Evolutionary conservation across 352 stramenopile species (phyloP), one percentile per base, ranked within the genome.

Genomic region (Lagenidium giganteum): DNA sequence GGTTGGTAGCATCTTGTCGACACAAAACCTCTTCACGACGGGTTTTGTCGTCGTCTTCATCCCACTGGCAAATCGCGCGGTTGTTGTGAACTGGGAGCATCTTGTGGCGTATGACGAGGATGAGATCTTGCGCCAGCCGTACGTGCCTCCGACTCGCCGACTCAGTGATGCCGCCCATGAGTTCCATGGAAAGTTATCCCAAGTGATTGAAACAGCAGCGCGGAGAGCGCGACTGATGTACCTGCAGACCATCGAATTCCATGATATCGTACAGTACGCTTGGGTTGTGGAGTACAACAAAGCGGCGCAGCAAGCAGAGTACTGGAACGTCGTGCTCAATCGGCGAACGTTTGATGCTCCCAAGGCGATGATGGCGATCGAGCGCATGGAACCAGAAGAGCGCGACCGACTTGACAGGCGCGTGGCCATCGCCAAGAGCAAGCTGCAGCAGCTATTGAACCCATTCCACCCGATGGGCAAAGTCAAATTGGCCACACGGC

Each of bases 251-350:
- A 63, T 84, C 45, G 76, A 86, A 47, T 89, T 82, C 40, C 64
- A 76, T 17, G 69, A 78, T n/a, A 66, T 89, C 23, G 46, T 57
- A n/a, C 67, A 75, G 21, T 81, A 75, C 32, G 73, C 77, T 5
- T 89, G 77, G 77, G 60, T 87, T 5, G 68, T 69, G 9, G 73
- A 86, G 18, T 81, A 58, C 51, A 81, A 87, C 54, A 74, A 79
- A 32, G 42, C 33, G 4, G 56, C 67, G 35, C 35, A 83, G 29
- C 64, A 67, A 28, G 36, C 61, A 14, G 73, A 89, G 56, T 87
- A 70, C 46, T 89, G 77, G 77, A 87, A 89, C 33, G 71, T 89
- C 7, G 77, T 89, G 17, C 59, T 83, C 7, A 86, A 89, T 53
- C 67, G 57, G 33, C 60, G 71, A n/a, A 67, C 68, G 9, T 43